Evolutionary conservation across 441 rosid genomes (phyloP).

Genomic region (Syzygium syzygioides): DNA sequence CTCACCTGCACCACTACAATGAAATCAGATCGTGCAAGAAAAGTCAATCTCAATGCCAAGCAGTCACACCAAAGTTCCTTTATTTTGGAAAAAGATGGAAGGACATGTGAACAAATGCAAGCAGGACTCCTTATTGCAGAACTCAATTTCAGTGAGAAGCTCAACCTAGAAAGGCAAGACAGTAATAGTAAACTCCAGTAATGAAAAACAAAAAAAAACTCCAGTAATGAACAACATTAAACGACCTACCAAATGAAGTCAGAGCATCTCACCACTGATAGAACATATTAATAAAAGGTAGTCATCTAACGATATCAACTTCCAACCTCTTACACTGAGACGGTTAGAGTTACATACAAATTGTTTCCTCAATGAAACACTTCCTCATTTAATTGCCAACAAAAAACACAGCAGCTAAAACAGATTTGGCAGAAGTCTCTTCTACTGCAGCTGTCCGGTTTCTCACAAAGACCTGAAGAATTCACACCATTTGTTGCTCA

Average conservation of each 20-base stretch:
- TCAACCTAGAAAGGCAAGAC: background rate
- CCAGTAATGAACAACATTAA: background rate
- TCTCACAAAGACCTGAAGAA: background rate
- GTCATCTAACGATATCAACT: background rate
- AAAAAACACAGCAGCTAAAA: background rate
- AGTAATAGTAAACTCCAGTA: background rate
- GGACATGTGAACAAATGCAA: background rate
- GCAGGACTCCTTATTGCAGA: background rate
- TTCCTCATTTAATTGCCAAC: background rate
- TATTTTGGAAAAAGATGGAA: background rate
- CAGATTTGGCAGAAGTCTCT: background rate
- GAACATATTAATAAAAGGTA: background rate
- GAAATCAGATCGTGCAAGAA: background rate
- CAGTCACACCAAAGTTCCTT: background rate
- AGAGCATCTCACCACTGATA: background rate
- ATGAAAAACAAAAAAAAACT: background rate
- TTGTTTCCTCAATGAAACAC: background rate
- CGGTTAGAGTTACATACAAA: background rate
- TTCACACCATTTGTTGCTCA: background rate
- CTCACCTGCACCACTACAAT: background rate
- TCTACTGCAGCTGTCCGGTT: background rate
- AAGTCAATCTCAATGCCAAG: background rate
- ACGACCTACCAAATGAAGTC: background rate
- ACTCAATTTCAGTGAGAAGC: background rate
- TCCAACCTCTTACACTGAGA: background rate